Conservation (phyloP, 1,139 yeast genomes). For the Sugiyamaella pinicola region DNA sequence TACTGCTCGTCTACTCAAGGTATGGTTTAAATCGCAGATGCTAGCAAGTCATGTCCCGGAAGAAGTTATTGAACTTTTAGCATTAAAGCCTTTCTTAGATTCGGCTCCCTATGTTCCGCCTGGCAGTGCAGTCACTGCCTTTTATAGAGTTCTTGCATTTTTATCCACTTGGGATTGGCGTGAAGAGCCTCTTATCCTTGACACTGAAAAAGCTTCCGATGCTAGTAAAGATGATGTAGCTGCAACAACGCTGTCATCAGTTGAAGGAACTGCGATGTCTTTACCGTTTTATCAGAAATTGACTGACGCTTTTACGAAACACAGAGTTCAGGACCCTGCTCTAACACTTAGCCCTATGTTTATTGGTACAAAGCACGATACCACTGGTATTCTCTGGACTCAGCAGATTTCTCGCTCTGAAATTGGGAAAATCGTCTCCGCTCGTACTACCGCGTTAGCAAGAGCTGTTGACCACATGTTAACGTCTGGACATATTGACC, state of each 20-base stretch:
- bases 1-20: constrained; percentile 79
- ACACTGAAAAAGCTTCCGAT: constrained; percentile 57
- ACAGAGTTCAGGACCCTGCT: constrained; percentile 75
- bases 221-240: constrained; percentile 45
- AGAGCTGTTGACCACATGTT: constrained; percentile 68
- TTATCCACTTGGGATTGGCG: constrained; percentile 93
- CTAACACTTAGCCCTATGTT: constrained; percentile 79
- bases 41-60: constrained; percentile 70
- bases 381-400: constrained; percentile 84
- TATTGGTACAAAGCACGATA: constrained; percentile 78
- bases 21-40: constrained; percentile 67
- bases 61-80: constrained; percentile 79
- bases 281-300: constrained; percentile 64
- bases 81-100: constrained; percentile 82
- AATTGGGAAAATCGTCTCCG: constrained; percentile 56
- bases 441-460: constrained; percentile 84
- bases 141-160: constrained; percentile 70
- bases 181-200: constrained; percentile 79
- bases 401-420: constrained; percentile 64
- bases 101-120: constrained; percentile 83
- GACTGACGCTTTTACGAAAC: constrained; percentile 61
- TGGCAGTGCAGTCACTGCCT: constrained; percentile 76
- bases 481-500: constrained; percentile 47
- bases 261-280: constrained; percentile 61
- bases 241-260: constrained; percentile 28